These are phyloP conservation scores for Zymoseptoria pseudotritici DNA, from an alignment of 2,329 filamentous ascomycete genomes.

Conservation along the genomic window DNA sequence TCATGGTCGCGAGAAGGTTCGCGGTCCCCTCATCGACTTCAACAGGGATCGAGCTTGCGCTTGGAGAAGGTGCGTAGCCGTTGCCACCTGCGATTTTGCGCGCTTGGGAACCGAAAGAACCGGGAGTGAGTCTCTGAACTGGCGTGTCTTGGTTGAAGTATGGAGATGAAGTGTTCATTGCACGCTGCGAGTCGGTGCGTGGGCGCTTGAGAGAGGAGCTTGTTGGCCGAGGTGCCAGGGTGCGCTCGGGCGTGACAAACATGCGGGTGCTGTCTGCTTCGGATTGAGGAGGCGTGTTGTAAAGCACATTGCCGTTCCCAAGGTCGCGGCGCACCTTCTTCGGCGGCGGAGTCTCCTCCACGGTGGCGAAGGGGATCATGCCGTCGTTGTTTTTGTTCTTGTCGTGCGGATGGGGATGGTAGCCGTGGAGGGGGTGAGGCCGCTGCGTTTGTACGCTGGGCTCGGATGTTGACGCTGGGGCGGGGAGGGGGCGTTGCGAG, in stretches of 20 bases:
- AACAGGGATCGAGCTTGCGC: neutral
- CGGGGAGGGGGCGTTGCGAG: neutral
- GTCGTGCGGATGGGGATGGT: neutral
- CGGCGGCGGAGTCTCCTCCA: neutral
- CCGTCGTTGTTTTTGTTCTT: neutral
- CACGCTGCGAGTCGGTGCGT: neutral
- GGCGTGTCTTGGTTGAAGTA: neutral
- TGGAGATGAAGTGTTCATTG: neutral
- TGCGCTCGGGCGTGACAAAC: neutral
- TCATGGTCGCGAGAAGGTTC: neutral
- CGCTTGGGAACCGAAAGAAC: slow-evolving; percentile 9
- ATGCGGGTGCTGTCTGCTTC: neutral
- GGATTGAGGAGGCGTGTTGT: neutral
- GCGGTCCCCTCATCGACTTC: neutral
- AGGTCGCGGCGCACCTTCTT: neutral
- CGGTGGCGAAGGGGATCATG: neutral
- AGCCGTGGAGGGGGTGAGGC: neutral
- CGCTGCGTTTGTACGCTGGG: neutral
- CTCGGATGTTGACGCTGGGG: neutral
- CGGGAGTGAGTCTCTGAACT: neutral
- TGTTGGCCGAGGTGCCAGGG: neutral
- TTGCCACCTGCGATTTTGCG: slow-evolving; percentile 4
- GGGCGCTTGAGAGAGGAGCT: neutral
- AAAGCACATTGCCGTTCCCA: neutral
- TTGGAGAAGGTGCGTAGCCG: neutral